Evolutionary conservation across 306 rosid genomes (phyloP), one percentile per base, ranked within the genome.

Genomic region (Cucurbita argyrosperma): DNA sequence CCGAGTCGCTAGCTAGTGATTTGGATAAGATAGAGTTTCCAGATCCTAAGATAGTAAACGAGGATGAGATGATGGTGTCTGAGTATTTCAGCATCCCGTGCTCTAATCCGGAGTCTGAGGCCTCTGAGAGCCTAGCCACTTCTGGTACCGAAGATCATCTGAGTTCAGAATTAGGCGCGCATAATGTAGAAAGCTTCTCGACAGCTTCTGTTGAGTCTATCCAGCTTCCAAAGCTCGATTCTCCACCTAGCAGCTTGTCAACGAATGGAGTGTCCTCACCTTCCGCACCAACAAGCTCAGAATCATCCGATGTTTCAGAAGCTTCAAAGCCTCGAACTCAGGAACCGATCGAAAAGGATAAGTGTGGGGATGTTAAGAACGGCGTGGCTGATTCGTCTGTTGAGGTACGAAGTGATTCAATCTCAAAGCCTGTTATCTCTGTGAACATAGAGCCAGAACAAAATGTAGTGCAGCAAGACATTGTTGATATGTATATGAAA

Each of bases 401-500:
- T 74, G 77, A 58, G 53, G 68, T 91, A 4, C 82, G 84, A n/a
- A 79, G 55, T 72, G 91, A 90, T 74, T 6, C 84, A 69, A 51
- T 75, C 10, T 70, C 82, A 5, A 88, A 86, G 79, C 88, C 95
- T 52, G 76, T 81, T 21, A 82, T 88, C 79, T 74, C 60, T n/a
- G 88, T 93, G 66, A 86, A 82, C 76, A 77, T 91, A 26, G 95
- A 90, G 81, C 89, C 95, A 4, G 97, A 94, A 72, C 87, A 90
- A 8, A 80, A 83, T 21, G 78, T 91, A 74, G 97, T 91, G 85
- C 99, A 94, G 83, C 99, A 94, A 86, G 99, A 94, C 19, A 79
- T 94, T 56, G 97, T 94, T 43, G 99, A 94, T 87, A 89, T 94
- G 96, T 94, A 90, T 83, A 88, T 89, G 97, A 94, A 94, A 82